Conservation (phyloP, 2,329 filamentous ascomycete genomes). For the Fusarium pininemorale region DNA sequence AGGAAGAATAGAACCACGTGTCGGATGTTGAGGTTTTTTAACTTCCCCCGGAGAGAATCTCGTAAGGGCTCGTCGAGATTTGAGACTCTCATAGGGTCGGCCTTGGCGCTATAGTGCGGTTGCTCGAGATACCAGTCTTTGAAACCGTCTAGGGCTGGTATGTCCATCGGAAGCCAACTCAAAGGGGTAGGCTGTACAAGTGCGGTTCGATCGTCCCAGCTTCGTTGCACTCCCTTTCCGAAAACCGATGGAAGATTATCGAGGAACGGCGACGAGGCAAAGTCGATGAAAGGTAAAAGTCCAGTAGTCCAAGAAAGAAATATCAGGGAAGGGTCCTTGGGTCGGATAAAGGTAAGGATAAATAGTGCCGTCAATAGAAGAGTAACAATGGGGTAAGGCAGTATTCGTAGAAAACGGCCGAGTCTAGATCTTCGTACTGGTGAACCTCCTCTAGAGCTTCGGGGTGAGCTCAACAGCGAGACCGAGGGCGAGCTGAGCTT, state of each 20-base stretch:
- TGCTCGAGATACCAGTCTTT: constrained; percentile 42
- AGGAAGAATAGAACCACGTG: constrained; percentile 55
- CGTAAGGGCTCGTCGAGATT: constrained; percentile 48
- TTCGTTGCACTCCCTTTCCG: constrained; percentile 22
- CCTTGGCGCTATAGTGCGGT: constrained; percentile 47
- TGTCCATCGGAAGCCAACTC: constrained; percentile 40
- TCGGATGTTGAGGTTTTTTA: constrained; percentile 48
- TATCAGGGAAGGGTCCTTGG: constrained; percentile 41
- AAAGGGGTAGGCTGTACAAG: constrained; percentile 31
- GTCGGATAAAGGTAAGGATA: constrained; percentile 31
- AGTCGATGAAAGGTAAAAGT: constrained; percentile 47
- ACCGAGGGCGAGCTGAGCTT: neutral
- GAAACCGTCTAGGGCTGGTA: constrained; percentile 17
- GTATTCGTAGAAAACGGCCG: neutral
- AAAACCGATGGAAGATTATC: constrained; percentile 35
- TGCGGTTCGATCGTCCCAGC: constrained; percentile 44
- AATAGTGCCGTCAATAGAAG: constrained; percentile 26
- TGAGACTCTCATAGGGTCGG: constrained; percentile 52
- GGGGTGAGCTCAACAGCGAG: neutral
- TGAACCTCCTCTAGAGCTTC: neutral
- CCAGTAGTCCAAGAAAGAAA: constrained; percentile 49
- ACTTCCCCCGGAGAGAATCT: constrained; percentile 30
- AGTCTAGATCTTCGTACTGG: neutral
- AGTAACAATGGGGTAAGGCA: neutral
- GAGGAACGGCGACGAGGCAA: constrained; percentile 42